Evolutionary conservation across 2,329 filamentous ascomycete genomes (phyloP), one percentile per base, ranked within the genome.

Genomic region (Aspergillus ochraceus): DNA sequence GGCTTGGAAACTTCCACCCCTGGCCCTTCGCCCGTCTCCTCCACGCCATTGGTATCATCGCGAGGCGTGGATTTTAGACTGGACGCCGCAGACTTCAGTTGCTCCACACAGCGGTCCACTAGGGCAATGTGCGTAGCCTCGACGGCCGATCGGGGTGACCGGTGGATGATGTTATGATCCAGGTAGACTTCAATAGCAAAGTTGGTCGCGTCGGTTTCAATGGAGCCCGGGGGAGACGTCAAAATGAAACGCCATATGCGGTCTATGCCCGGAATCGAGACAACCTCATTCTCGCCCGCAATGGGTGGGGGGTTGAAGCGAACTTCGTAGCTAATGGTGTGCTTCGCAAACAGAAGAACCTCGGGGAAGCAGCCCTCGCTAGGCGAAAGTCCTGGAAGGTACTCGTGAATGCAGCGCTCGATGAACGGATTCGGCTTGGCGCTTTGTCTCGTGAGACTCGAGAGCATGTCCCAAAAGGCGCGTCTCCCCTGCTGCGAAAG

Each of bases 161-260:
- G 76, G 17, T 74, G 73, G 42, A 80, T 77, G 32, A 79, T 69
- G 6, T 60, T 62, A 58, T 80, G 76, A 58, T 86, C 81, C 36
- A 95, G 80, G 69, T 95, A 96, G 12, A 92, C 81, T 24, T 88
- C 83, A 24, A 92, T 91, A 3, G 96, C 85, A 22, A 87, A 86
- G 54, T 81, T 82, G 30, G 90, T 92, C 1, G 91, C 89, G 55
- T 82, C 77, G 20, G 83, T 82, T 65, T 91, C 90, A 52, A 96
- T 87, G 0, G 82, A 84, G 42, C 83, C 79, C 42, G 84, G 80
- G 5, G 87, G 86, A 1, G 90, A 87, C 17, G 85, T 88, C 55
- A 96, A 78, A 36, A 94, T 86, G 67, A 97, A 86, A 24, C 87
- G 86, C 93, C 93, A 97, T n/a, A 97, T 79, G 59, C 92, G 84